Base-by-base conservation (phyloP, 208 protist genomes). In the Entamoeba nuttalli region DNA sequence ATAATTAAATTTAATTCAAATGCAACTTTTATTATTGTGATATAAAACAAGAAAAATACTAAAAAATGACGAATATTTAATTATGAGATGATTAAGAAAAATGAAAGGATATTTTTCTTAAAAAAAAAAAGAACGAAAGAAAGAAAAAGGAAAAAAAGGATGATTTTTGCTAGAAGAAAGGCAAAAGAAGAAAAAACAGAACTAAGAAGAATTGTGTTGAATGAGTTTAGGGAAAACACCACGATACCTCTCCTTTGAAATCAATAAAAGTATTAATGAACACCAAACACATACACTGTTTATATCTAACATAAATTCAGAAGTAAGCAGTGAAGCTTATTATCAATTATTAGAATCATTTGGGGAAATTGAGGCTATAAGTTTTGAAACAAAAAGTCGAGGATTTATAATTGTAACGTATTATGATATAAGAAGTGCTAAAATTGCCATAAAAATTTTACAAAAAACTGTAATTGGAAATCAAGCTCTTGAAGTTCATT, bases 401-500 rank as follows among this genome's bases (percentile, higher is more conserved):
- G 97, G 97, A 48, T 97, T 97, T 73, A 52, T 98, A 5, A 96
- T 98, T 44, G 95, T 98, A 21, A 96, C 96, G 4, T 98, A 97
- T 94, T 98, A 95, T 62, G 97, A 98, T 94, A 96, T 98, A 14
- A 52, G 97, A 11, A 93, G 97, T 48, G 94, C 97, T 0, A 97
- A 96, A 21, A n/a, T 50, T 4, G 97, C 97, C 7, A 96, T 97
- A n/a, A 96, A 94, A 62, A 51, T 96, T 15, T 62, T 97, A 4
- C 94, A 97, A 52, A 53, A 51, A 1, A 84, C 94, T 30, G 62
- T 95, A 5, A 30, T 97, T 19, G 71, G 94, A 21, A 52, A 84
- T 30, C 69, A 52, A 52, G 71, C 96, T 52, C 52, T 96, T 50
- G 97, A 97, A 50, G 96, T 97, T 50, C 96, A 97, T 52, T 98